Conservation (phyloP, 371 early-diverging fungal species). For the Rhizomucor pusillus region DNA sequence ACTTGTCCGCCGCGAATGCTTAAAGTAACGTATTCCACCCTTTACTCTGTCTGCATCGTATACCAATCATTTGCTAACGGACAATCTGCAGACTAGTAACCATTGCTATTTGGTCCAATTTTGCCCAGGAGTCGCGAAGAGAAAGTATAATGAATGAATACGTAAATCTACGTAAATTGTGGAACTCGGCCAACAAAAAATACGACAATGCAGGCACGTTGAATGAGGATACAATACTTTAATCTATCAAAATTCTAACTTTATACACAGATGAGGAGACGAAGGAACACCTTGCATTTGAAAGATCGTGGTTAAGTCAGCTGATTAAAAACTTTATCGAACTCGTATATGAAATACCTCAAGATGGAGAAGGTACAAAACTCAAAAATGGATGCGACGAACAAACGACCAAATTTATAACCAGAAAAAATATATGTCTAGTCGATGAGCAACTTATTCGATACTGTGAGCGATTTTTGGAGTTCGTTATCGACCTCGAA, state of each 20-base stretch:
- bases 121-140: constrained; percentile 45
- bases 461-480: constrained; percentile 75
- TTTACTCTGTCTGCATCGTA: background rate
- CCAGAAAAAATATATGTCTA: constrained; percentile 4
- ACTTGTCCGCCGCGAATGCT: constrained; percentile 69
- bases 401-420: no score
- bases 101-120: constrained; percentile 71
- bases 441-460: constrained; percentile 45
- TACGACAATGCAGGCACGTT: constrained; percentile 42
- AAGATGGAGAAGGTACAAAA: constrained; percentile 41
- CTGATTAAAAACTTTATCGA: constrained; percentile 56
- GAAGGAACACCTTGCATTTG: constrained; percentile 49
- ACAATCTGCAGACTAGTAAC: constrained; percentile 55
- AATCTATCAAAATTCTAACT: constrained; percentile 5
- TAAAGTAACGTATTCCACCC: constrained; percentile 41
- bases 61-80: background rate
- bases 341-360: constrained; percentile 54
- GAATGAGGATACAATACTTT: background rate
- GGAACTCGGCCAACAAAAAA: constrained; percentile 60
- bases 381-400: no score
- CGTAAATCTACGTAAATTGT: constrained; percentile 63
- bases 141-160: constrained; percentile 57
- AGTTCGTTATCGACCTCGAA: constrained; percentile 82
- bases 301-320: constrained; percentile 57
- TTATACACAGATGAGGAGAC: constrained; percentile 41